Evolutionary conservation across 2,329 filamentous ascomycete genomes (phyloP), one percentile per base, ranked within the genome.

Genomic region (Rhynchosporium secalis): DNA sequence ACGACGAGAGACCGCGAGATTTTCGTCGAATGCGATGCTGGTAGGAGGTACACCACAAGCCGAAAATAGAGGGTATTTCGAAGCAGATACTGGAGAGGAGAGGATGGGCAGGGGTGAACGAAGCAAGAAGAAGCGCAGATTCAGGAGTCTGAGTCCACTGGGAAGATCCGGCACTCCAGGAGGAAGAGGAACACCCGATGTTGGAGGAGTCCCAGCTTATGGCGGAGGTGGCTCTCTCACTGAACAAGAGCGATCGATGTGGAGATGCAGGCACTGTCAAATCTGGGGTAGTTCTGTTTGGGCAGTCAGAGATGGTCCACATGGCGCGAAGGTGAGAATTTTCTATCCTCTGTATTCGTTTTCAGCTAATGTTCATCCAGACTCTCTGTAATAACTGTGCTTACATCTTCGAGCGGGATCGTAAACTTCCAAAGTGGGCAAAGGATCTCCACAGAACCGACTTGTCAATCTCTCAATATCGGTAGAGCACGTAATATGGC

Each of bases 341-440:
- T 28, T 46, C 6, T 3, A 26, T 8, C 29, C 15, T 47, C 7
- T 10, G 38, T 29, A 40, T 7, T 29, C 6, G n/a, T 26, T n/a
- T n/a, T 33, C 2, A 12, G 2, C 61, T 62, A 51, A 62, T 33
- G 31, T 41, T 15, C 9, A 10, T 12, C 9, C 9, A 63, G 90
- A 89, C 91, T 36, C 85, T 98, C 3, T 98, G 94, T 79, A 90
- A 93, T 76, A 97, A 96, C 75, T 98, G 94, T 75, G 94, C 92
- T 61, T 88, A 93, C 69, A 78, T 94, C 26, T 97, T 90, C 74
- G 94, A 97, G 77, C 88, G 92, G 60, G 91, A 96, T 76, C 89
- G 91, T 76, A 87, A 88, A 67, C 81, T 96, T 0, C 93, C 94
- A 8, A 85, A 86, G 33, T 92, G 88, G 87, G 86, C 86, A 3